Conservation (phyloP, 345 rosid genomes). For the Salix exigua region DNA sequence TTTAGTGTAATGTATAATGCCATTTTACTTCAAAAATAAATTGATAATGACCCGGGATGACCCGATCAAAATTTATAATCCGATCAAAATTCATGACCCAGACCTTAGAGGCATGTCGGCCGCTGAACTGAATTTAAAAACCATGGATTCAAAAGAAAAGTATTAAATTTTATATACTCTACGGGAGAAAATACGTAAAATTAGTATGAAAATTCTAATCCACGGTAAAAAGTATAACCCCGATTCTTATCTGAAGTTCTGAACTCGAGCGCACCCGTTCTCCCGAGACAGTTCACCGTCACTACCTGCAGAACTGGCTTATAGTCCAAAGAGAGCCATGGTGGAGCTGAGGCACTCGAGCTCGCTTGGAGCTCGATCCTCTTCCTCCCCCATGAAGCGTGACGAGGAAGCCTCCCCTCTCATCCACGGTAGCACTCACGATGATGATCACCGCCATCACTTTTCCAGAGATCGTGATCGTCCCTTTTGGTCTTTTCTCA, state of each 20-base stretch:
- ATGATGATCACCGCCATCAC: slow-evolving; percentile 38
- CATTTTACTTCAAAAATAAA: no score
- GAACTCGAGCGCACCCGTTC: neutral
- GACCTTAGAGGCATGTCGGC: no score
- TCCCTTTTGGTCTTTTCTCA: slow-evolving; percentile 59
- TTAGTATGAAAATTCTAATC: no score
- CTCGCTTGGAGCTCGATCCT: slow-evolving; percentile 76
- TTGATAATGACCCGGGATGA: no score
- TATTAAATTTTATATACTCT: no score
- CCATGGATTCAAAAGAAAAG: no score
- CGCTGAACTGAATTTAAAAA: no score
- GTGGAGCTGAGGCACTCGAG: slow-evolving; percentile 95
- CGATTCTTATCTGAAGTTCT: neutral
- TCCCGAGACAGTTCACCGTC: neutral
- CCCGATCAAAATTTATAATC: no score
- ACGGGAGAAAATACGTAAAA: no score
- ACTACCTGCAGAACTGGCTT: slow-evolving; percentile 15
- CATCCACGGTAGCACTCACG: slow-evolving; percentile 46
- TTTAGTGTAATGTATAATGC: no score
- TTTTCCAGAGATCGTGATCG: slow-evolving; percentile 77
- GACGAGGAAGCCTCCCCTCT: slow-evolving; percentile 84
- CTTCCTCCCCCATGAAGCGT: slow-evolving; percentile 82
- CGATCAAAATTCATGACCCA: no score
- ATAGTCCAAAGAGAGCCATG: slow-evolving; percentile 62
- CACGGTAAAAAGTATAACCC: no score